Conservation (phyloP, 2,329 filamentous ascomycete genomes). For the Plenodomus biglobosus region DNA sequence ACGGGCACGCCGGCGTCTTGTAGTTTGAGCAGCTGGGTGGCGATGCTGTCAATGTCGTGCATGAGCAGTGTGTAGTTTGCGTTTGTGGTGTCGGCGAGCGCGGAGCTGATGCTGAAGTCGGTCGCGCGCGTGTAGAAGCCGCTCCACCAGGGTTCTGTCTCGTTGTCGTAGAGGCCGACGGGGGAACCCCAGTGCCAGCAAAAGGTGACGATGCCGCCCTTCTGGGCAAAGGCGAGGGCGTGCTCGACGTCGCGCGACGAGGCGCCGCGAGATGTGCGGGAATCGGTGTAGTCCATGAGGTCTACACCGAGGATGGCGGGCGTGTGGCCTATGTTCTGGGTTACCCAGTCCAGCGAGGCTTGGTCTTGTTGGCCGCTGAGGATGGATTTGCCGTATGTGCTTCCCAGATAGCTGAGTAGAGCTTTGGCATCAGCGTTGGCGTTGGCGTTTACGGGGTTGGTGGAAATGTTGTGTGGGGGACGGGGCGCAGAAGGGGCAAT, state of each 20-base stretch:
- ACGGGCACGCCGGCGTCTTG: constrained; percentile 50
- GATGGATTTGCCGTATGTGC: constrained; percentile 52
- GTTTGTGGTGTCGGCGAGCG: constrained; percentile 47
- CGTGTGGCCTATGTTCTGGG: constrained; percentile 50
- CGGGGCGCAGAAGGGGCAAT: constrained; percentile 43
- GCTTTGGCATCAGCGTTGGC: constrained; percentile 44
- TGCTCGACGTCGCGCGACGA: constrained; percentile 50
- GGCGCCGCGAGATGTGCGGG: constrained; percentile 48
- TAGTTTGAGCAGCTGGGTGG: constrained; percentile 50
- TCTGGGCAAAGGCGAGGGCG: constrained; percentile 48
- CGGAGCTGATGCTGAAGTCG: constrained; percentile 51
- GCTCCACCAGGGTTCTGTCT: constrained; percentile 51
- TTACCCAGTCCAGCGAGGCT: constrained; percentile 49
- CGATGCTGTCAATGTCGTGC: constrained; percentile 54
- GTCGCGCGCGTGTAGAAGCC: constrained; percentile 56
- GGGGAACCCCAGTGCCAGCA: constrained; percentile 56
- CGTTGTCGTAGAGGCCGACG: constrained; percentile 51
- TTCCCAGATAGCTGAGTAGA: constrained; percentile 48
- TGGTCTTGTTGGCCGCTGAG: constrained; percentile 55
- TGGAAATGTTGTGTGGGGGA: constrained; percentile 46
- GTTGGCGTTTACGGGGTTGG: constrained; percentile 44
- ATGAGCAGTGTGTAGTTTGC: constrained; percentile 54
- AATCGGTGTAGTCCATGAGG: constrained; percentile 55
- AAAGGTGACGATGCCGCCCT: constrained; percentile 52
- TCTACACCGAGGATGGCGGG: constrained; percentile 53